Base-by-base conservation (phyloP, 2,329 filamentous ascomycete genomes). In the Paecilomyces sp. region DNA sequence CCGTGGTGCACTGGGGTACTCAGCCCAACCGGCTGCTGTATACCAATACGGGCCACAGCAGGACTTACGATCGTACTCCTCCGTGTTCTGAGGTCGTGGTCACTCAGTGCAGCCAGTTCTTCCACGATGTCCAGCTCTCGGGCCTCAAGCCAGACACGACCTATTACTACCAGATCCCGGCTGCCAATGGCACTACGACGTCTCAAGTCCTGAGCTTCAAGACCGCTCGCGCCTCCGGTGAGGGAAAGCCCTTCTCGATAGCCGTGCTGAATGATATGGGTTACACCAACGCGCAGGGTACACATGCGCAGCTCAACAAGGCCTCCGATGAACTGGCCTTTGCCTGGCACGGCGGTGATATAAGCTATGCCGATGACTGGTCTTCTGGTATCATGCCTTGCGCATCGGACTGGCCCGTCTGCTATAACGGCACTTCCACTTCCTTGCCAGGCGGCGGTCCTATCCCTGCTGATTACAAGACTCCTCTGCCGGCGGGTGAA, bases 201-300 rank as follows among this genome's bases (percentile, higher is more conserved):
- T 81, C 81, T 1, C 71, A 77, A 0, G 68, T 80, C 15, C 65
- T 80, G 58, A 77, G 66, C 62, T 82, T 83, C 72, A 78, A 68
- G 22, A 82, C 80, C 2, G 76, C 78, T 24, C 74, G 71, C 2
- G 73, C 72, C 7, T 74, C 77, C 28, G 81, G 81, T 56, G 74
- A 79, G 60, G 59, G 63, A 0, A 70, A 65, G 4, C 64, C 71
- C 11, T 82, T 83, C 66, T 73, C 71, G 4, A 69, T 81, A 13
- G 79, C 78, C 22, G 75, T 83, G 1, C 62, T 83, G 47, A 81
- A 81, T 61, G 81, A 83, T 61, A 82, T 83, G 80, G 80, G 80
- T 7, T 82, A 82, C 69, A 82, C 79, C 53, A 82, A 82, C 56
- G 80, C 80, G 18, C 67, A 71, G 1, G 80, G 80, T 15, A 82